Conservation (phyloP, 176 grass and related monocot species). For the Coix lacrymajobi region DNA sequence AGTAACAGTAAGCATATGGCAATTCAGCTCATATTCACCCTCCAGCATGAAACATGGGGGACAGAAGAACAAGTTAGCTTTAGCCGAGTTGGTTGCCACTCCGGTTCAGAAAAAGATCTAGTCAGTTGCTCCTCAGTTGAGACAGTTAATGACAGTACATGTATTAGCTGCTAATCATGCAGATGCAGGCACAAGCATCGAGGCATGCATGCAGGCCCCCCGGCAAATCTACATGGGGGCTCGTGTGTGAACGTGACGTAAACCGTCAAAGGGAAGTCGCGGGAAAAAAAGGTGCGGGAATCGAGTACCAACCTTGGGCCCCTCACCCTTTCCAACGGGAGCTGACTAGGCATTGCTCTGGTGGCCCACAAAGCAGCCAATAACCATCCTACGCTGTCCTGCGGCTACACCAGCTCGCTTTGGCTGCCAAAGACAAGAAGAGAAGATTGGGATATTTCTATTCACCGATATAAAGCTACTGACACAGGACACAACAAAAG, state of each 20-base stretch:
- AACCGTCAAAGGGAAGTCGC: constrained; percentile 61
- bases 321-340: constrained; percentile 55
- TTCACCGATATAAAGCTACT: constrained; percentile 47
- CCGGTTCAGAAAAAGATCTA: not conserved
- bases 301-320: constrained; percentile 60
- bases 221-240: constrained; percentile 74
- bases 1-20: not conserved
- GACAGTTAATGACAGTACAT: constrained; percentile 31
- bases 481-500: constrained; percentile 54
- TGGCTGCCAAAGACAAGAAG: constrained; percentile 62
- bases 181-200: constrained; percentile 28
- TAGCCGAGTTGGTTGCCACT: not conserved
- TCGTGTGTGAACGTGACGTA: constrained; percentile 92
- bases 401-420: constrained; percentile 13
- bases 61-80: not conserved
- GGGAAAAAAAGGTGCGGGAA: constrained; percentile 22
- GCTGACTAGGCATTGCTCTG: constrained; percentile 34
- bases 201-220: constrained; percentile 26
- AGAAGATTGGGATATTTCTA: constrained; percentile 73
- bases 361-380: constrained; percentile 48
- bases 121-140: constrained; percentile 5
- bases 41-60: not conserved
- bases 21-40: not conserved
- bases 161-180: constrained; percentile 35
- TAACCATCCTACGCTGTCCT: constrained; percentile 26